Evolutionary conservation across 2,329 filamentous ascomycete genomes (phyloP), one percentile per base, ranked within the genome.

Genomic region (Calonectria honghensis): DNA sequence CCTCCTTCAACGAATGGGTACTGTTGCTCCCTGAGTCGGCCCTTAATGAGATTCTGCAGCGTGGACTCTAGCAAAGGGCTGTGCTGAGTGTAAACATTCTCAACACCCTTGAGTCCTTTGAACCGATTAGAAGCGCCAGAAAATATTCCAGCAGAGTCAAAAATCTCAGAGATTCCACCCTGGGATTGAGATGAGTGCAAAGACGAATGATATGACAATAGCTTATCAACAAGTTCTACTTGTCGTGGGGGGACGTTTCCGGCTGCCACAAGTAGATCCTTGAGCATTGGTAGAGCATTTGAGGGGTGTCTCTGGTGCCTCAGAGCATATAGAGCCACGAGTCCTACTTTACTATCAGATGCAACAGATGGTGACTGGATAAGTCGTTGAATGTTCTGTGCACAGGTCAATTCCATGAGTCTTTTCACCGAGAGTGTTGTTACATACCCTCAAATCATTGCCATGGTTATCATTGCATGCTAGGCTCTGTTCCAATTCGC

Each of bases 41-140:
- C 97, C 83, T 98, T 98, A 87, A 98, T 96, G 67, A 99, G 88
- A 80, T 96, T 96, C 83, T 98, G 96, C 24, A 99, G 87, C 0
- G 96, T 98, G 31, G 91, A 91, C 84, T 98, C 96, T 20, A 99
- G 86, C 29, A 95, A 90, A 0, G 97, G 96, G 7, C 95, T 97
- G 84, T 99, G 97, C 84, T 99, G 97, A 0, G 97, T 99, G 84
- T 99, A 99, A 35, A 99, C 97, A 80, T 99, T 99, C 84, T 99
- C 97, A 1, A 99, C 97, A 2, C 97, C 97, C 82, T 98, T 98
- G 18, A 99, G 89, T 0, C 97, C 97, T 82, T 98, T 98, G 85
- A 99, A 96, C 6, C 96, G 93, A 81, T 94, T 95, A 50, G 95
- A 91, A 14, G 96, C 96, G 16, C 95, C 95, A 0, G 95, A 95